Conservation (phyloP, 495 filamentous ascomycete genomes). For the Chaetomium fimeti region DNA sequence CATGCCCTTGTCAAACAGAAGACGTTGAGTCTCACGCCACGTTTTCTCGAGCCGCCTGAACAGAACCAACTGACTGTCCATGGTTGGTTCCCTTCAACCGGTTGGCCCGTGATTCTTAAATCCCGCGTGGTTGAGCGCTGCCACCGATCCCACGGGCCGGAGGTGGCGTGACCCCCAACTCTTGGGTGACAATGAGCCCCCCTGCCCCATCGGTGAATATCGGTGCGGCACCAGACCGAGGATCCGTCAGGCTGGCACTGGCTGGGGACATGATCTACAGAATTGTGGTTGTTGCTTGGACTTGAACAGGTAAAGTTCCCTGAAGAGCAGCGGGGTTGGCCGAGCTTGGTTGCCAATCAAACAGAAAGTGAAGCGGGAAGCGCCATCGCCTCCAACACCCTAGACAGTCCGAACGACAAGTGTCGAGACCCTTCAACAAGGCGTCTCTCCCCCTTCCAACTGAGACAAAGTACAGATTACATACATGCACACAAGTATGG, state of each 20-base stretch:
- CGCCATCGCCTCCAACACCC: background rate
- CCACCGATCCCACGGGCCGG: too few relatives aligned
- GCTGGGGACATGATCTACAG: background rate
- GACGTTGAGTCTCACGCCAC: background rate
- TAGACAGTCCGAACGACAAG: too few relatives aligned
- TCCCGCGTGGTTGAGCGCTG: background rate
- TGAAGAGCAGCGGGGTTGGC: conserved; percentile 11
- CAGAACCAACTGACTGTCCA: background rate
- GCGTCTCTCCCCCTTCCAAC: too few relatives aligned
- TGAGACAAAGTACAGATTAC: too few relatives aligned
- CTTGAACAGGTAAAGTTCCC: conserved; percentile 1
- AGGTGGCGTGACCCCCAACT: background rate
- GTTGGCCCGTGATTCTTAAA: background rate
- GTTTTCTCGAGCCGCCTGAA: background rate
- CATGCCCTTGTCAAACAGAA: background rate
- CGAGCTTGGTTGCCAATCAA: conserved; percentile 3
- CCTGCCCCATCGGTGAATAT: background rate
- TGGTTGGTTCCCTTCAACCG: background rate
- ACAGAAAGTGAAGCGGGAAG: background rate
- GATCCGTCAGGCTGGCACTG: background rate
- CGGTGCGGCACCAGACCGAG: background rate
- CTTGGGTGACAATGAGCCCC: background rate
- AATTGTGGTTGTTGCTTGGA: background rate
- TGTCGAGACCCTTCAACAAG: too few relatives aligned
- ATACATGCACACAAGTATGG: too few relatives aligned